Base-by-base conservation (phyloP, 73 alveolate genomes). In the Paramecium tetraurelia region DNA sequence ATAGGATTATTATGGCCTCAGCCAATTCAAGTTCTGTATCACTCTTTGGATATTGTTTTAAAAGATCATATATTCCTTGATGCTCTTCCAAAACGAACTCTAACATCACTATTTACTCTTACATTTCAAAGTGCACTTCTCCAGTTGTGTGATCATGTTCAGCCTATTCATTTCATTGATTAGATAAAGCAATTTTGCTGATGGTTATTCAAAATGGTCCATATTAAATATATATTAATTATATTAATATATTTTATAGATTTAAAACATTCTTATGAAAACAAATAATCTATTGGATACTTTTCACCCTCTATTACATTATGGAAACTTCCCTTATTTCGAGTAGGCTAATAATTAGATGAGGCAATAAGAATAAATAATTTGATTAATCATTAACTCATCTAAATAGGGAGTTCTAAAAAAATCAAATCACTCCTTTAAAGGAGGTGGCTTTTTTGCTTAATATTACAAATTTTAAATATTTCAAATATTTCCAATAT, bases 141-240 rank as follows among this genome's bases (percentile, higher is more conserved):
- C 84, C 31, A 63, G 3, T 63, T 63, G 31, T 22, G 84, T 63
- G 11, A 63, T 63, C 84, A 63, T 63, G 4, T 63, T 63, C 8
- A 63, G 21, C 14, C 84, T 27, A 24, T 63, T 63, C 84, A 63
- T 63, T 24, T 63, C 84, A 12, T 27, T 63, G 4, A 63, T 63
- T 10, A 63, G 27, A 33, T 63, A 63, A 11, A 63, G 46, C 46
- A 63, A 63, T 63, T 63, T 63, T 31, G 84, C 84, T 27, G 84
- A 63, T 63, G 84, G 84, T 11, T 63, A 27, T 63, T 63, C 84
- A 63, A 63, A 63, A 63, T 63, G 84, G 27, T 63, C 84, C 84
- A 63, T 63, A 53, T 53, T 53, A 53, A 53, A 5, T 53, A 18
- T 53, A 53, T 53, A 57, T 10, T 27, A 27, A 27, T 27, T 27